Conservation (phyloP, 768 basidiomycete genomes). For the Naematelia aurantialba region DNA sequence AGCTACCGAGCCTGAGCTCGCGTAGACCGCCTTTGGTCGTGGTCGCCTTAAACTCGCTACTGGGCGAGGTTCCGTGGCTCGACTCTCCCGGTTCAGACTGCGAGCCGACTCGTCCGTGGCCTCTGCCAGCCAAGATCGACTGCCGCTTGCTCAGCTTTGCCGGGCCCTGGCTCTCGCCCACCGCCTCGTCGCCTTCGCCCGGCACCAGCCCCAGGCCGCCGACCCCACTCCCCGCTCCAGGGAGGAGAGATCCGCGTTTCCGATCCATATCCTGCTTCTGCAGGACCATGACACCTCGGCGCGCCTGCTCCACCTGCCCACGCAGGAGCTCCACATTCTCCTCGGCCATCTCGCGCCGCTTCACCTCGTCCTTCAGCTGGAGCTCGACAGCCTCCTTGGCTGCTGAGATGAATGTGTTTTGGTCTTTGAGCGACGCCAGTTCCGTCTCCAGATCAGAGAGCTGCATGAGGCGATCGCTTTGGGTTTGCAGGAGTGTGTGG, state of each 20-base stretch:
- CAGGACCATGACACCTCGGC: constrained; percentile 41
- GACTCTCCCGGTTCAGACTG: constrained; percentile 33
- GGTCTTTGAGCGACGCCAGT: constrained; percentile 31
- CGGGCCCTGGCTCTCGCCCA: constrained; percentile 4
- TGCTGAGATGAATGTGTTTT: constrained; percentile 36
- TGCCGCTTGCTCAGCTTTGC: constrained; percentile 30
- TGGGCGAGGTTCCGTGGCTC: background rate
- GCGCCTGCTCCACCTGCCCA: constrained; percentile 45
- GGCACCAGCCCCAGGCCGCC: constrained; percentile 16
- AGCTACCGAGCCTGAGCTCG: constrained; percentile 31
- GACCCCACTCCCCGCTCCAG: constrained; percentile 5
- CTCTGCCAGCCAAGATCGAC: constrained; percentile 19
- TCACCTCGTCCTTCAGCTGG: constrained; percentile 38
- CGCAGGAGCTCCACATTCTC: constrained; percentile 38
- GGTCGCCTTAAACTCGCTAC: background rate
- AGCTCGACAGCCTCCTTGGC: constrained; percentile 46
- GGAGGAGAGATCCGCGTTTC: constrained; percentile 11
- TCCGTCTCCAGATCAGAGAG: constrained; percentile 30
- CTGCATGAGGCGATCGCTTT: constrained; percentile 21
- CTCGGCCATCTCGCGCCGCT: constrained; percentile 43
- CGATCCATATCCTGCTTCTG: constrained; percentile 47
- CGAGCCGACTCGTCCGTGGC: constrained; percentile 28
- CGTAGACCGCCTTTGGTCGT: constrained; percentile 28
- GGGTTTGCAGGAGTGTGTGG: constrained; percentile 28
- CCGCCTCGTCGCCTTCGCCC: constrained; percentile 10